phyloP scores from a whole-genome alignment of 768 basidiomycete species.

The Pholiota molesta region DNA sequence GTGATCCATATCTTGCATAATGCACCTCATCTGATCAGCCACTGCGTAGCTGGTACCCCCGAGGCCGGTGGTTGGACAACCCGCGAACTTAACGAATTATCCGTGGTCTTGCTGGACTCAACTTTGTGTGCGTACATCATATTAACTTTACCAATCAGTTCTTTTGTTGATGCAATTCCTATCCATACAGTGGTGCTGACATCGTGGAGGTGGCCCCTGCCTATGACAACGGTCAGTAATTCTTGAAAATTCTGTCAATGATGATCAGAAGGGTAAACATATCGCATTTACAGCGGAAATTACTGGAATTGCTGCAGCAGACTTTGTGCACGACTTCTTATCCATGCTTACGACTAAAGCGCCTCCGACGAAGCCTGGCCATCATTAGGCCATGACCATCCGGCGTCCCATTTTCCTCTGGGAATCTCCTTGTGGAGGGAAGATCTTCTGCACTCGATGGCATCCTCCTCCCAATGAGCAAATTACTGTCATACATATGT shows the following conservation, averaged over 20 bases:
- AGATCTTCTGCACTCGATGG: no score
- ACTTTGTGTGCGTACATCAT: constrained; percentile 66
- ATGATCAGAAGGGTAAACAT: background rate
- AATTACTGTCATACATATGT: no score
- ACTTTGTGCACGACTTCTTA: constrained; percentile 69
- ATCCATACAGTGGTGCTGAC: constrained; percentile 60
- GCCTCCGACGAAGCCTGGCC: constrained; percentile 30
- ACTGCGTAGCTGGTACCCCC: constrained; percentile 70
- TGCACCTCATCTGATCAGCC: background rate
- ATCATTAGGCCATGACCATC: constrained; percentile 6
- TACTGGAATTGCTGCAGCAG: constrained; percentile 69
- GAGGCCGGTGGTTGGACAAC: constrained; percentile 87
- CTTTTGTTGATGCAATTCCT: background rate
- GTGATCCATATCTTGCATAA: constrained; percentile 26
- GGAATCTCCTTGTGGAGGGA: no score
- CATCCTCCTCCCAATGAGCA: no score
- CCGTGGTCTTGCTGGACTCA: constrained; percentile 76
- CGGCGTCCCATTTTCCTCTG: background rate
- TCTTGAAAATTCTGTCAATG: background rate
- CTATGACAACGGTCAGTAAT: constrained; percentile 62
- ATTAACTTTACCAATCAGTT: background rate
- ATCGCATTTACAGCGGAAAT: constrained; percentile 53
- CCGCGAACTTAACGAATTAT: constrained; percentile 82
- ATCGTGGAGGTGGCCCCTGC: constrained; percentile 76
- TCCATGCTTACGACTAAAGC: constrained; percentile 55